These are phyloP conservation scores for Suillus alpinus DNA, from an alignment of 768 basidiomycete species.

Conservation along the genomic window DNA sequence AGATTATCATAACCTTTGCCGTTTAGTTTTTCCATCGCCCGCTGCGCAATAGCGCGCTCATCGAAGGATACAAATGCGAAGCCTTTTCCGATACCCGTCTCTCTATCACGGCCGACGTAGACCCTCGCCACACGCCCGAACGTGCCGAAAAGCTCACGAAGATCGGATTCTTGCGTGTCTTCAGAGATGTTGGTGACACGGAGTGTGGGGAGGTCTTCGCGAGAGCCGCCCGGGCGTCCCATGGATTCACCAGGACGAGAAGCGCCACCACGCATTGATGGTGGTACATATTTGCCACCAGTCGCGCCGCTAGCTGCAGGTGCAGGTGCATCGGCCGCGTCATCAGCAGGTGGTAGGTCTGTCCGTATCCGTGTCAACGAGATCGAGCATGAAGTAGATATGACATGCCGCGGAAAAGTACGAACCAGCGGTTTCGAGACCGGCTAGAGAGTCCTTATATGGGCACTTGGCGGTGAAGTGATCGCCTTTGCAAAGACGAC, in stretches of 20 bases:
- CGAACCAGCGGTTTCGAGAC: slow-evolving; percentile 61
- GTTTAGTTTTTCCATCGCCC: slow-evolving; percentile 88
- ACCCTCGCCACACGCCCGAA: slow-evolving; percentile 89
- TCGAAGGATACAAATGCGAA: slow-evolving; percentile 98
- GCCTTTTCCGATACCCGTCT: slow-evolving; percentile 93
- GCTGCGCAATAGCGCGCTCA: slow-evolving; percentile 71
- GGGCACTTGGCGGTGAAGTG: slow-evolving; percentile 99
- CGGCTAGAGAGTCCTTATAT: slow-evolving; percentile 90
- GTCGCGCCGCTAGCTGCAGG: slow-evolving; percentile 32
- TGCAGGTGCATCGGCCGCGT: slow-evolving; percentile 31
- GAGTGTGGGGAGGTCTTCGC: slow-evolving; percentile 94
- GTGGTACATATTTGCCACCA: slow-evolving; percentile 88
- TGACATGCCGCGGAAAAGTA: background rate
- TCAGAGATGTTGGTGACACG: slow-evolving; percentile 96
- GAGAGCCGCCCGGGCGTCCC: slow-evolving; percentile 45
- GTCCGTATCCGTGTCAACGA: background rate
- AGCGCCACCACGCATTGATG: slow-evolving; percentile 78
- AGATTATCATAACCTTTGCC: slow-evolving; percentile 92
- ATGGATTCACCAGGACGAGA: slow-evolving; percentile 77
- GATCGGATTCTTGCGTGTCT: slow-evolving; percentile 91
- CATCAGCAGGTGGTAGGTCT: slow-evolving; percentile 39
- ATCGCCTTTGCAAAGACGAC: slow-evolving; percentile 93
- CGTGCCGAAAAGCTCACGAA: slow-evolving; percentile 83
- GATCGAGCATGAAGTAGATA: background rate
- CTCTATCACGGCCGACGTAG: slow-evolving; percentile 91